phyloP scores from a whole-genome alignment of 371 early-diverging fungal genomes.

The Syncephalastrum contaminatum region DNA sequence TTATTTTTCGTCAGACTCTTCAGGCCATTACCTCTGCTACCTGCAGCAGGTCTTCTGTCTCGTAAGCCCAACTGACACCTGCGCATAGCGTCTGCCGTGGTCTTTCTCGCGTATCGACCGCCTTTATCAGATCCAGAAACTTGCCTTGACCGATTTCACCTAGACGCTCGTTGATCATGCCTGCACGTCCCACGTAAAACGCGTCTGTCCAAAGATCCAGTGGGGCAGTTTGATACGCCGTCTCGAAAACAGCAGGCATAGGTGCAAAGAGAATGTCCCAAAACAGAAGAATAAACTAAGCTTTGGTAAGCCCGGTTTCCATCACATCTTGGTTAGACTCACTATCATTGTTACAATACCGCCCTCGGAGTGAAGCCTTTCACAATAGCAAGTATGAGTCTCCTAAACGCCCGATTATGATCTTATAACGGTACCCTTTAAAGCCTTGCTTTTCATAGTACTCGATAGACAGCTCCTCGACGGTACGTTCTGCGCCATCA shows the following conservation, averaged over 20 bases:
- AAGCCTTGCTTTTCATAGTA: conserved; percentile 60
- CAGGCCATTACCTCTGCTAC: conserved; percentile 51
- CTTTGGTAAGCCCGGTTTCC: too few species aligned
- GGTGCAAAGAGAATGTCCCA: conserved; percentile 74
- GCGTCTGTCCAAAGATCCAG: conserved; percentile 68
- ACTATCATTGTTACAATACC: conserved; percentile 56
- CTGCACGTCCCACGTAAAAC: conserved; percentile 58
- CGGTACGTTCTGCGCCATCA: conserved; percentile 55
- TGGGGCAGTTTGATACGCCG: conserved; percentile 70
- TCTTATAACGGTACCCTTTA: conserved; percentile 33
- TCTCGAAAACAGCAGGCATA: conserved; percentile 74
- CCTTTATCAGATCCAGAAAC: conserved; percentile 38
- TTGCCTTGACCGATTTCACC: conserved; percentile 40
- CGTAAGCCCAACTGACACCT: conserved; percentile 67
- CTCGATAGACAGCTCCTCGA: conserved; percentile 62
- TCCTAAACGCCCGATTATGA: neutral
- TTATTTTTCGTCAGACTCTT: neutral
- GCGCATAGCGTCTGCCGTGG: conserved; percentile 47
- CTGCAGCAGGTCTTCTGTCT: conserved; percentile 45
- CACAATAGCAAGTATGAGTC: neutral
- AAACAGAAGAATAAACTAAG: conserved; percentile 60
- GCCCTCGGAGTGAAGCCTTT: conserved; percentile 66
- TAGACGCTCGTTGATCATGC: conserved; percentile 58
- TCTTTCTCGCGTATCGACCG: conserved; percentile 50
- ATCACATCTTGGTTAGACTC: conserved; percentile 5